These are phyloP conservation scores for Alectoria sarmentosa DNA, from an alignment of 495 filamentous ascomycete species.

Conservation along the genomic window DNA sequence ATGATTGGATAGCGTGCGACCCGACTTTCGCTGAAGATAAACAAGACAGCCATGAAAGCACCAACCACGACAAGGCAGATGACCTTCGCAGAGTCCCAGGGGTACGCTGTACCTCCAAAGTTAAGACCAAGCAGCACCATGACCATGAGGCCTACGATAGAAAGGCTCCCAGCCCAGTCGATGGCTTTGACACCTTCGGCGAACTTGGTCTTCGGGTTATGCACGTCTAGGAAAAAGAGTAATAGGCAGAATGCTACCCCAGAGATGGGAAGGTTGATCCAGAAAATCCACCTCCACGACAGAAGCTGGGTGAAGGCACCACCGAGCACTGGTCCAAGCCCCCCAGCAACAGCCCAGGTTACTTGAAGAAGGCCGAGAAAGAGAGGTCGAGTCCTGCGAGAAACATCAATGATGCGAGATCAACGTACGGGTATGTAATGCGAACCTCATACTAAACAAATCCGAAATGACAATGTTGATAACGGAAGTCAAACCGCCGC, in stretches of 20 bases:
- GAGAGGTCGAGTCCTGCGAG: too few species aligned
- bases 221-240: slow-evolving; percentile 51
- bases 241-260: slow-evolving; percentile 50
- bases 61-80: slow-evolving; percentile 78
- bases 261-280: slow-evolving; percentile 63
- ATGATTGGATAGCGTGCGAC: slow-evolving; percentile 72
- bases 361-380: slow-evolving; percentile 49
- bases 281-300: slow-evolving; percentile 64
- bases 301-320: slow-evolving; percentile 57
- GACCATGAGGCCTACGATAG: slow-evolving; percentile 67
- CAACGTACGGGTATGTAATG: too few species aligned
- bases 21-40: slow-evolving; percentile 62
- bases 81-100: slow-evolving; percentile 69
- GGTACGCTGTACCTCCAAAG: slow-evolving; percentile 66
- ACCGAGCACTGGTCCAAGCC: slow-evolving; percentile 60
- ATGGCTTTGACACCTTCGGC: slow-evolving; percentile 63
- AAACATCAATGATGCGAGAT: too few species aligned
- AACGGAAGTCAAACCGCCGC: slow-evolving; percentile 47
- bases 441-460: background rate
- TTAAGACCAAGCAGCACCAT: slow-evolving; percentile 79
- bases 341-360: slow-evolving; percentile 52
- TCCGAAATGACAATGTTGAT: slow-evolving; percentile 43
- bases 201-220: slow-evolving; percentile 69
- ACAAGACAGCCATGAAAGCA: slow-evolving; percentile 50
- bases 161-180: slow-evolving; percentile 66